Percentiles rank a stretch among this genome's conserved stretches.
Evolutionary conservation across 352 stramenopile genomes (phyloP).

Genomic region (Globisporangium paroecandrum): DNA sequence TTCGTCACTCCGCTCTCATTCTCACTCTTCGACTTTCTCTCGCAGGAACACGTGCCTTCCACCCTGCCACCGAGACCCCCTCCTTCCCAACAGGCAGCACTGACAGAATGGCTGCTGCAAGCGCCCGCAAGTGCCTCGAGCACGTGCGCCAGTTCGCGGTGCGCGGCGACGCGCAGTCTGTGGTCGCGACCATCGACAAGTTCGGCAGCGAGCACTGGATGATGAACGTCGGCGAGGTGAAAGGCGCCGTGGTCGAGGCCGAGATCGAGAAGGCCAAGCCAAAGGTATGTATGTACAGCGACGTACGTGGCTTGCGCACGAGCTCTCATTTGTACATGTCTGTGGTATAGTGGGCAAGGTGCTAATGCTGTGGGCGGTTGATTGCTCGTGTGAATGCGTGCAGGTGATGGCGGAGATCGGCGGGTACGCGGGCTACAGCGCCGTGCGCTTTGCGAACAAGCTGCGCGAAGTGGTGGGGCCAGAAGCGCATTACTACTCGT

Average conservation of each 20-base stretch:
- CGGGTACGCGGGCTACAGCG: constrained; percentile 40
- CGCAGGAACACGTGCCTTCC: background rate
- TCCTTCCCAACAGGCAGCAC: too few relatives aligned
- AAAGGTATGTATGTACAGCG: background rate
- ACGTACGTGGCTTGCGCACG: background rate
- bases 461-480: constrained; percentile 31
- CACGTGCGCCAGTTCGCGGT: constrained; percentile 35
- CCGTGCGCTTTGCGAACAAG: constrained; percentile 38
- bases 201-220: constrained; percentile 28
- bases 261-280: constrained; percentile 37
- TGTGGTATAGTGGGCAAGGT: too few relatives aligned
- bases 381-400: background rate
- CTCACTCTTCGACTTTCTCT: background rate
- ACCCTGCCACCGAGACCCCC: too few relatives aligned
- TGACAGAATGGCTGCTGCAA: background rate
- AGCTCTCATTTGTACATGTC: background rate
- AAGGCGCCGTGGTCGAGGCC: constrained; percentile 27
- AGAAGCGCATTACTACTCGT: constrained; percentile 42
- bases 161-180: constrained; percentile 30
- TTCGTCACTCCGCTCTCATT: too few relatives aligned
- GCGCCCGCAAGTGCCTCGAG: constrained; percentile 19
- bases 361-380: background rate
- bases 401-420: constrained; percentile 37
- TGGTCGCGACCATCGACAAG: constrained; percentile 31
- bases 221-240: constrained; percentile 37